These are phyloP conservation scores for Starmerella floricola DNA, from an alignment of 805 yeast species.

Conservation along the genomic window DNA sequence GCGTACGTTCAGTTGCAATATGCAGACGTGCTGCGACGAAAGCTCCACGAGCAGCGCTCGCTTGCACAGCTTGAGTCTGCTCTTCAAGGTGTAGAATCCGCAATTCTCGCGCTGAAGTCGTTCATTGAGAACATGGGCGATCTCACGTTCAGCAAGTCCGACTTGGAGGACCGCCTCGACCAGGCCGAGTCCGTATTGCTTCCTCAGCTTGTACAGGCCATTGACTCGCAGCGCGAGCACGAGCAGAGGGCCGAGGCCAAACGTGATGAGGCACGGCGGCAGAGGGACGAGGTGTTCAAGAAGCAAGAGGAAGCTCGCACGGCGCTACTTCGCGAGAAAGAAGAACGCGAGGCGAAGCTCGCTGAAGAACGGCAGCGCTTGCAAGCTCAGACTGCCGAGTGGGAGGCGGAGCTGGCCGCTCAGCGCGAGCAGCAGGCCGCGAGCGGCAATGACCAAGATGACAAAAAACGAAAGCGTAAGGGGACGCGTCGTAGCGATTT, in stretches of 20 bases:
- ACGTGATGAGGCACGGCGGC: conserved; percentile 60
- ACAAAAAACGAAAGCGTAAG: conserved; percentile 8
- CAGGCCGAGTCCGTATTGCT: conserved; percentile 68
- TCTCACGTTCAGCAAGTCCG: conserved; percentile 70
- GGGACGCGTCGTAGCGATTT: conserved; percentile 13
- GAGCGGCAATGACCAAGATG: conserved; percentile 1
- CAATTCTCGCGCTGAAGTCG: conserved; percentile 3
- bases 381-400: conserved; percentile 28
- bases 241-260: conserved; percentile 47
- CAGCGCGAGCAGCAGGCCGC: conserved; percentile 29
- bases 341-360: conserved; percentile 25
- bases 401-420: conserved; percentile 30
- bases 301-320: conserved; percentile 32
- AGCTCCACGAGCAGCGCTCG: conserved; percentile 46
- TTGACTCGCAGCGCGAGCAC: conserved; percentile 52
- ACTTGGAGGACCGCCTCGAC: conserved; percentile 73
- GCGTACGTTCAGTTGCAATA: conserved; percentile 77
- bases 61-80: conserved; percentile 49
- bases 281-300: conserved; percentile 46
- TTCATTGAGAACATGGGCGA: conserved; percentile 44
- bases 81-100: conserved; percentile 39
- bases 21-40: conserved; percentile 67
- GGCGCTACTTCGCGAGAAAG: conserved; percentile 21
- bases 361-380: conserved; percentile 26
- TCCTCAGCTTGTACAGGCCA: conserved; percentile 55